A percentile compares a stretch with the other conserved stretches of the same genome.
Conservation (phyloP, 1,284 basidiomycete species). For the Pseudozyma sp. region DNA sequence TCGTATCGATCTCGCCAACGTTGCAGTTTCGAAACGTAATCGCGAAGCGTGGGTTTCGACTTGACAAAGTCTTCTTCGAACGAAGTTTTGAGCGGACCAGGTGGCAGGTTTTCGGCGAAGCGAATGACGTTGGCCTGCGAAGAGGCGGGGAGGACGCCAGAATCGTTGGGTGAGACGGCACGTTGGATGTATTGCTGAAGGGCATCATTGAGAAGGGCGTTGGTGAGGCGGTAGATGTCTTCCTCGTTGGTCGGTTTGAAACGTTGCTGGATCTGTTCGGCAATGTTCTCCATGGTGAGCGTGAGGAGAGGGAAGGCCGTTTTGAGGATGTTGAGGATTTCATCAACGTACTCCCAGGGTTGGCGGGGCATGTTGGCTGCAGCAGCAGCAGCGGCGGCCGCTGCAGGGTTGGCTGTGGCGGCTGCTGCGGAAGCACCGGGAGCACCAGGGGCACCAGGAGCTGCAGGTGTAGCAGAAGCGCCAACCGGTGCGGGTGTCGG, state of each 20-base stretch:
- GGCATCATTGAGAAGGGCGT: conserved; percentile 80
- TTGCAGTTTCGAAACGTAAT: conserved; percentile 90
- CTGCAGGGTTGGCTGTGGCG: conserved; percentile 40
- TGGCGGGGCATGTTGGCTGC: conserved; percentile 71
- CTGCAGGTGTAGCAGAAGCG: conserved; percentile 5
- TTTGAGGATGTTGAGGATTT: conserved; percentile 93
- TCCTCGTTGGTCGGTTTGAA: conserved; percentile 94
- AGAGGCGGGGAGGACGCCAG: conserved; percentile 77
- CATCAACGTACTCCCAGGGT: conserved; percentile 92
- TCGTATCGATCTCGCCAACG: conserved; percentile 95
- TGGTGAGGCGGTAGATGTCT: conserved; percentile 92
- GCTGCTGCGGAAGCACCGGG: conserved; percentile 5
- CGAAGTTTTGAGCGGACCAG: conserved; percentile 74
- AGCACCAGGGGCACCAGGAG: conserved; percentile 7
- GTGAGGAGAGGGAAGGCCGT: conserved; percentile 95
- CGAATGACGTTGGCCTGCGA: conserved; percentile 76
- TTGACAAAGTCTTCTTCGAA: conserved; percentile 93
- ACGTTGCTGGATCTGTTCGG: conserved; percentile 90
- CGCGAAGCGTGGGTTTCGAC: conserved; percentile 82
- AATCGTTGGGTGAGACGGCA: conserved; percentile 73
- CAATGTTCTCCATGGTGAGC: conserved; percentile 95
- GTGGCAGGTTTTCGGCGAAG: conserved; percentile 75
- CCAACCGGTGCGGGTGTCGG: not conserved
- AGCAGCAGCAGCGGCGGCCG: conserved; percentile 48
- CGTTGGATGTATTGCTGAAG: conserved; percentile 70